Base-by-base conservation (phyloP, 1,139 yeast genomes). In the Hemisphaericaspora xylofermentans region DNA sequence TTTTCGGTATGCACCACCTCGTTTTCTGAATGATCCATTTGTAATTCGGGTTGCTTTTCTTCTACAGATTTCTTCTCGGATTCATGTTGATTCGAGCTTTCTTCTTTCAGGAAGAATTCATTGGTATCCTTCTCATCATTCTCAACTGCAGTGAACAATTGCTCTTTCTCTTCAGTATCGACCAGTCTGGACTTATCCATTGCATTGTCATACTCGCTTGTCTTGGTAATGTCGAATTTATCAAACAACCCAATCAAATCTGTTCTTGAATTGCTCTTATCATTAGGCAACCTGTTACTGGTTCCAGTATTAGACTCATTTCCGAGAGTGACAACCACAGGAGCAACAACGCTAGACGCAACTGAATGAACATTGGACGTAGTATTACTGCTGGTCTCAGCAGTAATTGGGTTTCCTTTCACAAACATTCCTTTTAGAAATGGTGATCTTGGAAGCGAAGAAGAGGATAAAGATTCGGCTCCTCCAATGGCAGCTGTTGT, bases 191-290 rank as follows among this genome's bases (percentile, higher is more conserved):
- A n/a, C n/a, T n/a, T n/a, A n/a, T n/a, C n/a, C n/a, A 22, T 39
- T 38, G 15, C 45, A 19, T 19, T 6, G 5, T 19, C 22, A 19
- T 19, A 8, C 8, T 19, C 22, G 8, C 8, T 19, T 19, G 22
- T 19, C 22, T 19, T 19, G 5, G 7, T 39, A 29, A 69, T 51
- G 43, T 70, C 74, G 46, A 66, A 71, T 48, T 65, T 69, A 42
- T 66, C 76, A 48, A 71, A 67, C 30, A 71, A 52, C 9, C 64
- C 74, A 32, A 68, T 63, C 47, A 71, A 57, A 38, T 68, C 74
- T 9, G 58, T 43, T 19, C 57, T 56, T 19, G 52, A 50, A 9
- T 36, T 35, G 32, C 38, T 18, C 31, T 39, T 35, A 14, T 31
- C 36, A 14, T 12, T 14, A 31, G 6, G 15, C 10, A 16, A 14